phyloP scores from a whole-genome alignment of 768 basidiomycete genomes.

The Dacryopinax spathularia region DNA sequence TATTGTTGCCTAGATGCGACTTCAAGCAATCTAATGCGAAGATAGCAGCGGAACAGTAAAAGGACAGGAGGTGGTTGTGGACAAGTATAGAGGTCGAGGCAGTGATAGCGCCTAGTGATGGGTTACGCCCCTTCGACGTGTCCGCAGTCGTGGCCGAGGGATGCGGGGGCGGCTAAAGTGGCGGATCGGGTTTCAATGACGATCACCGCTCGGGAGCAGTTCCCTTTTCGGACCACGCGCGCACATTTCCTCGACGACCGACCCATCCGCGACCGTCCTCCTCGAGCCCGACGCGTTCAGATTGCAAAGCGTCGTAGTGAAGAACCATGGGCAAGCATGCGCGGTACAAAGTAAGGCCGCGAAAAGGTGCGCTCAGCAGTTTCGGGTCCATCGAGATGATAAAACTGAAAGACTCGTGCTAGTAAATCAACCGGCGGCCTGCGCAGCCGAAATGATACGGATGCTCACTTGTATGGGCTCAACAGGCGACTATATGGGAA shows the following conservation, averaged over 20 bases:
- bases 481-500: constrained; percentile 43
- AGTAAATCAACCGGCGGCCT: constrained; percentile 28
- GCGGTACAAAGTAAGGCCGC: constrained; percentile 54
- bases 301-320: constrained; percentile 51
- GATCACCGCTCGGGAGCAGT: neutral
- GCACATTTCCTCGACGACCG: too few species aligned
- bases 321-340: constrained; percentile 24
- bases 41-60: neutral
- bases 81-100: neutral
- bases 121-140: neutral
- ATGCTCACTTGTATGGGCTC: constrained; percentile 87
- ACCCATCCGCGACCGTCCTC: too few species aligned
- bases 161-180: neutral
- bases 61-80: neutral
- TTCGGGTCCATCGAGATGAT: neutral
- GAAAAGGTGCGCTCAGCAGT: constrained; percentile 39
- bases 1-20: neutral
- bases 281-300: too few species aligned
- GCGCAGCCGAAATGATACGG: constrained; percentile 50
- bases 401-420: neutral
- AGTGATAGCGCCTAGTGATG: neutral
- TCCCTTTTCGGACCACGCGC: constrained; percentile 2
- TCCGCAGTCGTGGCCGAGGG: neutral
- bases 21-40: neutral
- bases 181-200: neutral